Percentiles rank a stretch among this genome's conserved stretches.
These are phyloP conservation scores for Irpex sp. DNA, from an alignment of 1,284 basidiomycete species.

Conservation along the genomic window DNA sequence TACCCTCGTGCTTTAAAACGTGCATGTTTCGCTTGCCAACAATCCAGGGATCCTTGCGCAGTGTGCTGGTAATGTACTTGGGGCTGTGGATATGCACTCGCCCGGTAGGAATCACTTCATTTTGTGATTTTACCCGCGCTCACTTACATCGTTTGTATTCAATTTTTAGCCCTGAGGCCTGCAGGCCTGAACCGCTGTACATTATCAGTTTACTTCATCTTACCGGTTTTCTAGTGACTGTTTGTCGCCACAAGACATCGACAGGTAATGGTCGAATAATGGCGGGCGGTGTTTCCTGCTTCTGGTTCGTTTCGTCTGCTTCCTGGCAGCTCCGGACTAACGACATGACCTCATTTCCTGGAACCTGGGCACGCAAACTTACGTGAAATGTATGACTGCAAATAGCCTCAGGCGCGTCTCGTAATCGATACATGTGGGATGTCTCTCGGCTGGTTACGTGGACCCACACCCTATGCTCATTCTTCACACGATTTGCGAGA, in stretches of 20 bases:
- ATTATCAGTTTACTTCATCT: too few relatives aligned
- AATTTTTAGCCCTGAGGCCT: neutral
- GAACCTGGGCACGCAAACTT: neutral
- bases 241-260: too few relatives aligned
- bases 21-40: neutral
- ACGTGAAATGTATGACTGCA: neutral
- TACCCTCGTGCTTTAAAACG: neutral
- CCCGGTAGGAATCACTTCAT: neutral
- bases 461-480: neutral
- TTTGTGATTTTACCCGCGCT: too few relatives aligned
- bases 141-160: neutral
- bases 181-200: too few relatives aligned
- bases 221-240: too few relatives aligned
- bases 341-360: neutral
- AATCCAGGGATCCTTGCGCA: neutral
- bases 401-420: too few relatives aligned
- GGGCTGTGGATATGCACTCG: neutral
- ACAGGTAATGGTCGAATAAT: too few relatives aligned
- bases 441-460: too few relatives aligned
- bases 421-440: too few relatives aligned
- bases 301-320: too few relatives aligned
- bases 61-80: neutral
- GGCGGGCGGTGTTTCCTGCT: too few relatives aligned
- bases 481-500: neutral
- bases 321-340: too few relatives aligned